Evolutionary conservation across 2,329 filamentous ascomycete genomes (phyloP), one percentile per base, ranked within the genome.

Genomic region (Trematosphaeria pertusa): DNA sequence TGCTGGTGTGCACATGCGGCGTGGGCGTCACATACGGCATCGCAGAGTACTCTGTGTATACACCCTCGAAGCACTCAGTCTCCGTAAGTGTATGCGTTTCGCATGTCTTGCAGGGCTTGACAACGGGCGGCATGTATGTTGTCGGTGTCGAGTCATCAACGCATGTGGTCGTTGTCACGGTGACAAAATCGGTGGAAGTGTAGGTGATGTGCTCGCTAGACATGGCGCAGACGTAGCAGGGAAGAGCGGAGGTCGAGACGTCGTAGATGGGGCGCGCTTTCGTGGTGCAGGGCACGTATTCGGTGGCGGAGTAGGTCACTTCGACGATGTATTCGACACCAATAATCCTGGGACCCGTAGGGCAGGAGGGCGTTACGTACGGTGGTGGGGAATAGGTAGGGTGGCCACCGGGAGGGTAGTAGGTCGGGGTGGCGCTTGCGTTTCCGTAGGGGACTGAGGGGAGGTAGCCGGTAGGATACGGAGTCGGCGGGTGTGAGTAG

Each of bases 191-290:
- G 18, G 46, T 54, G 22, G 43, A 39, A 3, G 44, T 32, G 36
- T 52, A 56, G 10, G 43, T 47, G n/a, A 56, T 43, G 41, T 46
- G 35, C 21, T 54, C 50, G 15, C 43, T 37, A 24, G 21, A 40
- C 26, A 56, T 46, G 28, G 50, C 50, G 42, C 50, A 56, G 30
- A 43, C 26, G 39, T 56, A 56, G 53, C 53, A 56, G 7, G 53
- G 53, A 5, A 56, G 53, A n/a, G 39, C 35, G 22, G 50, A 51
- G 9, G 47, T 54, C 17, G 40, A 30, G 35, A 39, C 34, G 35
- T 56, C 53, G 45, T 56, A 56, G 44, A 56, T 54, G 8, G 53
- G 53, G 17, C 53, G 50, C 24, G 45, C 40, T 4, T 43, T 34
- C 10, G 53, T 56, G 22, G 40, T 19, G 39, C 39, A 50, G 11